Evolutionary conservation across 148 eudicot species (phyloP).

Genomic region (Agrostemma githago): DNA sequence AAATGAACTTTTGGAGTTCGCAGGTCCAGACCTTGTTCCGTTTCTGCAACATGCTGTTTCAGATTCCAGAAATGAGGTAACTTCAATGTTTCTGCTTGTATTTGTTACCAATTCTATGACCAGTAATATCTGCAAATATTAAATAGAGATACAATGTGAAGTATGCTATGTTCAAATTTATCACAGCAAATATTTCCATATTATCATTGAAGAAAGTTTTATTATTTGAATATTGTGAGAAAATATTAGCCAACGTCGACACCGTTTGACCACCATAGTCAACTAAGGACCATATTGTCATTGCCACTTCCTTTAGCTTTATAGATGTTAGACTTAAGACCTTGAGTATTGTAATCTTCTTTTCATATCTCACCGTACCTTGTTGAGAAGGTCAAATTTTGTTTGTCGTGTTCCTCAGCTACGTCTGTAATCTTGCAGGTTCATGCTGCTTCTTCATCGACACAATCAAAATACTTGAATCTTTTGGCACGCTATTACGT

Average conservation of each 20-base stretch:
- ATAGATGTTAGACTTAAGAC: background rate
- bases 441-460: conserved; percentile 41
- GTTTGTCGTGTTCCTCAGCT: conserved; percentile 9
- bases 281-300: background rate
- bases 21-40: conserved; percentile 93
- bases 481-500: conserved; percentile 91
- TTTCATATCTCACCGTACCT: background rate
- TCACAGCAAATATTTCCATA: too few relatives aligned
- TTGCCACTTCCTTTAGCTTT: background rate
- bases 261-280: background rate
- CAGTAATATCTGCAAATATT: background rate
- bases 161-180: background rate
- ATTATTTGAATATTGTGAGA: background rate
- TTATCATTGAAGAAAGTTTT: too few relatives aligned
- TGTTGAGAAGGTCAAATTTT: background rate
- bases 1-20: conserved; percentile 87
- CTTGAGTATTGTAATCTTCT: background rate
- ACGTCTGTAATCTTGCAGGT: conserved; percentile 27
- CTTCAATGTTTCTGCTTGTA: conserved; percentile 12
- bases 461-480: conserved; percentile 73
- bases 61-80: conserved; percentile 61
- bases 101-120: background rate
- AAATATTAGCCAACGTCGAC: background rate
- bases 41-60: conserved; percentile 82
- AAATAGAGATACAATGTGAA: background rate